Evolutionary conservation across 2,329 filamentous ascomycete species (phyloP).

Genomic region (Aspergillus udagawae): DNA sequence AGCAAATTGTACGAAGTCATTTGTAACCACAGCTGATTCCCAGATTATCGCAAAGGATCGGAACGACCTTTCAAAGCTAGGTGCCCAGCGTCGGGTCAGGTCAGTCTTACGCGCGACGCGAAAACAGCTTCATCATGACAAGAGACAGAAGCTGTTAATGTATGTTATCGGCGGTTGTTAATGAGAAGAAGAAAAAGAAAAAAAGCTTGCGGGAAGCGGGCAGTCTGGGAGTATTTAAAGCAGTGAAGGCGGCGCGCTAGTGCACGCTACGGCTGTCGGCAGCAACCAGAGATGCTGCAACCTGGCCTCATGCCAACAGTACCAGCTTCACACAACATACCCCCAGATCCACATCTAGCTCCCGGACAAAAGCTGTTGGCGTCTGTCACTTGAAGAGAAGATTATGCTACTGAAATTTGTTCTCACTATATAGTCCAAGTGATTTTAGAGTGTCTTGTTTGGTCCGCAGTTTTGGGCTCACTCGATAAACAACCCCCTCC

Average conservation of each 20-base stretch:
- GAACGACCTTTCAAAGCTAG: slow-evolving; percentile 63
- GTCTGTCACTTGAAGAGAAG: slow-evolving; percentile 26
- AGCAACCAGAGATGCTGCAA: slow-evolving; percentile 41
- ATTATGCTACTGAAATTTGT: slow-evolving; percentile 27
- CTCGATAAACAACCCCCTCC: slow-evolving; percentile 16
- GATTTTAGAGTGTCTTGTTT: slow-evolving; percentile 15
- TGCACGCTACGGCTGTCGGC: slow-evolving; percentile 27
- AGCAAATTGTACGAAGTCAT: slow-evolving; percentile 1
- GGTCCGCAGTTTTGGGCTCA: slow-evolving; percentile 13
- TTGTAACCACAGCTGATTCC: slow-evolving; percentile 71
- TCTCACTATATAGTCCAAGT: slow-evolving; percentile 17
- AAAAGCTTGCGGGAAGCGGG: slow-evolving; percentile 24
- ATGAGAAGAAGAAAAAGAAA: slow-evolving; percentile 37
- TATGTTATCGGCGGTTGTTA: slow-evolving; percentile 53
- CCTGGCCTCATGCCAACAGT: slow-evolving; percentile 41
- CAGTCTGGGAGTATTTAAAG: slow-evolving; percentile 22
- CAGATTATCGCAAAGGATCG: slow-evolving; percentile 58
- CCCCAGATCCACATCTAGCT: slow-evolving; percentile 26
- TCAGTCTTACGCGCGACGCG: slow-evolving; percentile 65
- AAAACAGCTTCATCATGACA: slow-evolving; percentile 58
- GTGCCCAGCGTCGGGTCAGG: slow-evolving; percentile 67
- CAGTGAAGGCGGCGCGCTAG: slow-evolving; percentile 15
- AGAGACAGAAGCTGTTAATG: slow-evolving; percentile 55
- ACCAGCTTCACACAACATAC: slow-evolving; percentile 34
- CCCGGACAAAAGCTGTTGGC: slow-evolving; percentile 28